Conservation (phyloP, 2,329 filamentous ascomycete genomes). For the Alternaria triticimaculans region DNA sequence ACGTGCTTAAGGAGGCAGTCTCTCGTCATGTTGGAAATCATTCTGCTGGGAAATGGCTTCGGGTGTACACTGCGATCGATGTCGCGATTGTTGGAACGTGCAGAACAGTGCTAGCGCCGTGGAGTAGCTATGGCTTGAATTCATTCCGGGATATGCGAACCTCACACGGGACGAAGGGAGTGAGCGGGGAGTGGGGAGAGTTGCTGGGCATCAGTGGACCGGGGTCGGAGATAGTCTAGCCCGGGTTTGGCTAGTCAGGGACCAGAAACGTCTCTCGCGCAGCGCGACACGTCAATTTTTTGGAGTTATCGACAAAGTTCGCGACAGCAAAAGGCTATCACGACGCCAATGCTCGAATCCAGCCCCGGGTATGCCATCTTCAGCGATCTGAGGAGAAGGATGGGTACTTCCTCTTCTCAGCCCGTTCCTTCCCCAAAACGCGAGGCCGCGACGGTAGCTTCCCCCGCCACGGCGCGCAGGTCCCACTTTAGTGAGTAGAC, state of each 20-base stretch:
- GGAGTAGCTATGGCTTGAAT: background rate
- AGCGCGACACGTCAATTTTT: slow-evolving; percentile 1
- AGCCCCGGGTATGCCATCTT: slow-evolving; percentile 6
- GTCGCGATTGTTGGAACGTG: rapidly evolving
- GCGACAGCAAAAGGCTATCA: background rate
- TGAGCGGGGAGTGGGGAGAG: background rate
- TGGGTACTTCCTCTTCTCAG: slow-evolving; percentile 28
- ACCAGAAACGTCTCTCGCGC: background rate
- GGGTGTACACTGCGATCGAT: background rate
- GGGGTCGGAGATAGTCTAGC: background rate
- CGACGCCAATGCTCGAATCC: background rate
- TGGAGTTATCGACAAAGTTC: background rate
- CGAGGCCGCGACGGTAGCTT: slow-evolving; percentile 6
- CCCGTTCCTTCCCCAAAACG: slow-evolving; percentile 7
- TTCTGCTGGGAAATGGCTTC: background rate
- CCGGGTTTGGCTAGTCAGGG: background rate
- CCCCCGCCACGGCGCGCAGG: slow-evolving; percentile 10
- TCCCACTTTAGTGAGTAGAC: slow-evolving; percentile 25
- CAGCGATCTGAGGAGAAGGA: slow-evolving; percentile 1
- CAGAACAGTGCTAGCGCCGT: background rate
- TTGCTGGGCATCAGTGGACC: background rate
- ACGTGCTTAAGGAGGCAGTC: rapidly evolving
- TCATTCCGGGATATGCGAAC: background rate
- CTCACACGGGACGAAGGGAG: background rate
- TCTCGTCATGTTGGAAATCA: background rate